Percentiles rank a stretch among this genome's conserved stretches.
Conservation (phyloP, 768 basidiomycete species). For the Macrocybe gigantea region DNA sequence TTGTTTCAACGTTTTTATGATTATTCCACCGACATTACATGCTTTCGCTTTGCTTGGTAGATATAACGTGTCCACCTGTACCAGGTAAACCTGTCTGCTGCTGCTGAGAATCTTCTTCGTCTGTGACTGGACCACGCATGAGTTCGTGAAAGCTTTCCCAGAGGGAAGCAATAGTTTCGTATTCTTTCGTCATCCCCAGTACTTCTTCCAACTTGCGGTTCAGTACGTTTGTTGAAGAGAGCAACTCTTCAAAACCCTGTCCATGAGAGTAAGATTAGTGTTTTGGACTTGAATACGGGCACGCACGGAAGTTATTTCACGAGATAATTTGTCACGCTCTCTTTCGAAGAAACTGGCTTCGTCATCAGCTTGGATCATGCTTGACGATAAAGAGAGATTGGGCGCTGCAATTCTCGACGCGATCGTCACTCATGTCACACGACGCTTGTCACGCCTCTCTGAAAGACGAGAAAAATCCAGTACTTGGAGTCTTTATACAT, state of each 20-base stretch:
- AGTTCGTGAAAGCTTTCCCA: constrained; percentile 80
- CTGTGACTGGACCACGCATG: constrained; percentile 52
- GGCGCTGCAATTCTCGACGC: too few species aligned
- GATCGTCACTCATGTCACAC: too few species aligned
- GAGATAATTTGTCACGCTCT: constrained; percentile 69
- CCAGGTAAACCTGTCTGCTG: constrained; percentile 49
- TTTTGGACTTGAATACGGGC: not conserved
- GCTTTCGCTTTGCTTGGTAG: constrained; percentile 18
- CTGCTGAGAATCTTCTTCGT: constrained; percentile 29
- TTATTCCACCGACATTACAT: constrained; percentile 8
- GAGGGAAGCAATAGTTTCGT: constrained; percentile 79
- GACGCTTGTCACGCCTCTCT: too few species aligned
- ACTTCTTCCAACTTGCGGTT: constrained; percentile 94
- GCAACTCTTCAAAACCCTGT: constrained; percentile 83
- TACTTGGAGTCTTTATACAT: too few species aligned
- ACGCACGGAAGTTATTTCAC: constrained; percentile 69
- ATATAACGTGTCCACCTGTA: constrained; percentile 64
- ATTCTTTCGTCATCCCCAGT: constrained; percentile 87
- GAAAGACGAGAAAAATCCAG: too few species aligned
- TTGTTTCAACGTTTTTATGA: constrained; percentile 15
- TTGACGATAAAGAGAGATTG: not conserved
- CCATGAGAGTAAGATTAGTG: constrained; percentile 1
- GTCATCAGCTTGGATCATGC: constrained; percentile 35
- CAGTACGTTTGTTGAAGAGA: constrained; percentile 78
- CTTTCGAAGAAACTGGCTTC: constrained; percentile 68